Evolutionary conservation across 1,139 yeast species (phyloP).

Genomic region (Yamadazyma atmosphaerica): DNA sequence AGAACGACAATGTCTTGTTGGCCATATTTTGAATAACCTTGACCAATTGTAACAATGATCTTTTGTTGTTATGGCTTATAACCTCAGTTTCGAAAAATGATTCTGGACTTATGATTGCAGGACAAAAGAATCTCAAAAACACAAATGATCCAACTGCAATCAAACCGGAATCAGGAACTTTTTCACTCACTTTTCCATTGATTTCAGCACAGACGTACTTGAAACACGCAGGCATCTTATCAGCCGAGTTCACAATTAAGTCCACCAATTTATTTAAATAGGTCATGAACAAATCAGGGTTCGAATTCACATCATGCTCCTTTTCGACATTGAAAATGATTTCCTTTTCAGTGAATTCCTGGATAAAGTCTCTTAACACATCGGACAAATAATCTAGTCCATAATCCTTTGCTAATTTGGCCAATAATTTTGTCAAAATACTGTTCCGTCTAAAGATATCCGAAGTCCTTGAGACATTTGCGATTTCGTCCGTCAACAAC

Average conservation of each 20-base stretch:
- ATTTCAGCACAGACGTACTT: slow-evolving; percentile 75
- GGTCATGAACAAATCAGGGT: slow-evolving; percentile 50
- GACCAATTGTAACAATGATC: slow-evolving; percentile 79
- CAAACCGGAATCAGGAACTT: slow-evolving; percentile 67
- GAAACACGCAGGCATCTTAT: slow-evolving; percentile 68
- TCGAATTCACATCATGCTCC: slow-evolving; percentile 19
- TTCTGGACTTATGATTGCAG: slow-evolving; percentile 91
- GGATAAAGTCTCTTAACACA: slow-evolving; percentile 56
- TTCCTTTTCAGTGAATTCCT: slow-evolving; percentile 49
- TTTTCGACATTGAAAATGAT: slow-evolving; percentile 72
- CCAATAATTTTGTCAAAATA: slow-evolving; percentile 74
- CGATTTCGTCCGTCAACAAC: slow-evolving; percentile 63
- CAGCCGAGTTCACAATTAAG: slow-evolving; percentile 56
- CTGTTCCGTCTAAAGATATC: slow-evolving; percentile 81
- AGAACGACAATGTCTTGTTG: slow-evolving; percentile 62
- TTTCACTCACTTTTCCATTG: slow-evolving; percentile 57
- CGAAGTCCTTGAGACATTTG: slow-evolving; percentile 57
- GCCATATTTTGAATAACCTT: slow-evolving; percentile 87
- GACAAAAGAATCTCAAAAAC: slow-evolving; percentile 83
- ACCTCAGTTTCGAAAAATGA: slow-evolving; percentile 52
- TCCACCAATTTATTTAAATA: slow-evolving; percentile 62
- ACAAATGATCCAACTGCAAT: slow-evolving; percentile 87
- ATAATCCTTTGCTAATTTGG: slow-evolving; percentile 65
- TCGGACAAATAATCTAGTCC: slow-evolving; percentile 59
- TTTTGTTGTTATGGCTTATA: slow-evolving; percentile 52